A percentile compares a stretch with the other conserved stretches of the same genome.
phyloP scores from a whole-genome alignment of 441 rosid species.

The Kokia cookei region DNA sequence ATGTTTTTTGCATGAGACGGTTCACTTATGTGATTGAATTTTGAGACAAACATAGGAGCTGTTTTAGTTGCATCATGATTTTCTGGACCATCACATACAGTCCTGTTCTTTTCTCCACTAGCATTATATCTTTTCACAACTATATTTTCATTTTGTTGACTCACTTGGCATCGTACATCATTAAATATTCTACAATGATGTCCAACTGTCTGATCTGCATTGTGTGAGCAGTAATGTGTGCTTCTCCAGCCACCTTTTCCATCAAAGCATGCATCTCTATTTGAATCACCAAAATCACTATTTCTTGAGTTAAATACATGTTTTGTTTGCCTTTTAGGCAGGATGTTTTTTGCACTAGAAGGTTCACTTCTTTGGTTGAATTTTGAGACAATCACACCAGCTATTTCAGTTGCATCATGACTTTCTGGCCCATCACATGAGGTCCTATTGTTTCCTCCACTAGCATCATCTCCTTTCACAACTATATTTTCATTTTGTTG shows the following conservation, averaged over 20 bases:
- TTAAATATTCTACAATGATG: slow-evolving; percentile 17
- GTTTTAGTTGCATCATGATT: slow-evolving; percentile 13
- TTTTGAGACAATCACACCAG: slow-evolving; percentile 21
- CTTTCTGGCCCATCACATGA: background rate
- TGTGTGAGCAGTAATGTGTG: slow-evolving; percentile 22
- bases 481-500: slow-evolving; percentile 16
- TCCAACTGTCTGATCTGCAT: slow-evolving; percentile 15
- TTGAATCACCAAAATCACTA: slow-evolving; percentile 20
- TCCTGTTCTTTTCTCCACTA: slow-evolving; percentile 17
- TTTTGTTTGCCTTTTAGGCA: slow-evolving; percentile 39
- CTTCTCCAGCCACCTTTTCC: slow-evolving; percentile 58
- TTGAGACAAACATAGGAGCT: slow-evolving; percentile 20
- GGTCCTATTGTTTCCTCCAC: slow-evolving; percentile 18
- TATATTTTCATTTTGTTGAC: slow-evolving; percentile 11
- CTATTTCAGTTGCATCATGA: slow-evolving; percentile 10
- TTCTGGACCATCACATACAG: slow-evolving; percentile 5
- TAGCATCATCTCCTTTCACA: slow-evolving; percentile 21
- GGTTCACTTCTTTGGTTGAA: slow-evolving; percentile 13
- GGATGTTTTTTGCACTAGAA: slow-evolving; percentile 15
- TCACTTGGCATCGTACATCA: slow-evolving; percentile 19
- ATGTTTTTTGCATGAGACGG: slow-evolving; percentile 18
- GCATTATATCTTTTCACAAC: slow-evolving; percentile 20
- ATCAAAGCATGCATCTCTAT: slow-evolving; percentile 22
- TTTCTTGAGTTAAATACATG: slow-evolving; percentile 6
- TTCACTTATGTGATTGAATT: slow-evolving; percentile 14